Percentiles rank a stretch among this genome's conserved stretches.
Evolutionary conservation across 148 eudicot species (phyloP).

Genomic region (Chenopodium formosanum): DNA sequence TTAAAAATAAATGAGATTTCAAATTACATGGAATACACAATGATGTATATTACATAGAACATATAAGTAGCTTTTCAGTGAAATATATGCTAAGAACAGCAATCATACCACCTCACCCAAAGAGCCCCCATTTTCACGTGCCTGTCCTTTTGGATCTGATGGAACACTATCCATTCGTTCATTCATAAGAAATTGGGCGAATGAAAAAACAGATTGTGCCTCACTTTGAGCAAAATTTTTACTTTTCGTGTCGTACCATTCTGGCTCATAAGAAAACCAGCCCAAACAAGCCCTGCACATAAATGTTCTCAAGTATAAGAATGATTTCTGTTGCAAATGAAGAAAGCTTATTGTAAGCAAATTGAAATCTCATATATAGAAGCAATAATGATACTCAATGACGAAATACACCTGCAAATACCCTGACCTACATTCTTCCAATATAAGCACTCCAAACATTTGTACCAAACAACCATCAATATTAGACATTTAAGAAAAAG

Average conservation of each 20-base stretch:
- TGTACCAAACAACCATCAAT: not conserved
- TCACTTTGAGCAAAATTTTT: constrained; percentile 79
- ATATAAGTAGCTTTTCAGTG: not conserved
- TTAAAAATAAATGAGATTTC: constrained; percentile 11
- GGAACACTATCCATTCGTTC: constrained; percentile 53
- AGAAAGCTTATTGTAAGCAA: not conserved
- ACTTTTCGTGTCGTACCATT: constrained; percentile 82
- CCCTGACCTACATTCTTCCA: not conserved
- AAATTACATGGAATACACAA: not conserved
- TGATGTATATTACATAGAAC: not conserved
- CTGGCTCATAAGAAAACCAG: constrained; percentile 92
- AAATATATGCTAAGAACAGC: not conserved
- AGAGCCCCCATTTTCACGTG: constrained; percentile 65
- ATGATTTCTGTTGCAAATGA: not conserved
- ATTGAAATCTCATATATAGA: not conserved
- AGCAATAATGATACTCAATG: not conserved
- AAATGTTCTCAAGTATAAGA: not conserved
- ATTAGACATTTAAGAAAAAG: not conserved
- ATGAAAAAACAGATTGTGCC: constrained; percentile 82
- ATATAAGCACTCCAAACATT: not conserved
- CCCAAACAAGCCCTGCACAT: constrained; percentile 80
- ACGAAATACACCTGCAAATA: not conserved
- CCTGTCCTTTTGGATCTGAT: constrained; percentile 60
- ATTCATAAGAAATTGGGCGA: constrained; percentile 70
- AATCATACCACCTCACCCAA: constrained; percentile 62